Base-by-base conservation (phyloP, 768 basidiomycete genomes). In the Amanita rimosa region DNA sequence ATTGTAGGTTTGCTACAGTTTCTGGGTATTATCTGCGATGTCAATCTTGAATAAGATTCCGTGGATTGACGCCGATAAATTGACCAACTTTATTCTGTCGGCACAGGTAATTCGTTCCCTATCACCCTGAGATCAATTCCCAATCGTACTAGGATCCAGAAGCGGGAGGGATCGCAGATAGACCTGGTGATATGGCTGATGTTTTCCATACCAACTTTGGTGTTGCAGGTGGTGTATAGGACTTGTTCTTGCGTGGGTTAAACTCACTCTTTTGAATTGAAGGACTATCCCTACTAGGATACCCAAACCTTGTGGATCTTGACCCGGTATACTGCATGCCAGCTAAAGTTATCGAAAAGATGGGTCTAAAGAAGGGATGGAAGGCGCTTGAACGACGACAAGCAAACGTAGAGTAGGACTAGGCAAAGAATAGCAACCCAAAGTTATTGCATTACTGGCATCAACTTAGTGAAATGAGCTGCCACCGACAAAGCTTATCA, bases 281-380 rank as follows among this genome's bases (percentile, higher is more conserved):
- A 85, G 93, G 92, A 1, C 73, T 99, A 24, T 93, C 92, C 0
- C 68, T 97, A 13, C 70, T 97, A 10, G 90, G 91, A 14, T 94
- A 92, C 58, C 85, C 88, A 0, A 84, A 80, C 1, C 64, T 99
- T 17, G 71, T 79, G 13, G 88, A 91, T 54, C 66, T 98, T 36
- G 96, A 98, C 60, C 95, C 95, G 0, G 84, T 96, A 17, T 96
- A 93, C 59, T 98, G 95, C 67, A 92, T 98, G 92, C 95, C 92
- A 6, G 84, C 84, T 1, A 61, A 61, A 9, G 57, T 92, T 6
- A 88, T 91, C 37, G 79, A 85, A 60, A 63, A 62, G 31, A 75
- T 64, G 63, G 91, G 88, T 2, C 68, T 95, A 49, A 68, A 70
- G 54, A 90, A 84, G 59, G 71, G 59, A 4, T 85, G 83, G 83